Evolutionary conservation across 352 stramenopile genomes (phyloP), one percentile per base, ranked within the genome.

Genomic region (Blastocystis sp.): DNA sequence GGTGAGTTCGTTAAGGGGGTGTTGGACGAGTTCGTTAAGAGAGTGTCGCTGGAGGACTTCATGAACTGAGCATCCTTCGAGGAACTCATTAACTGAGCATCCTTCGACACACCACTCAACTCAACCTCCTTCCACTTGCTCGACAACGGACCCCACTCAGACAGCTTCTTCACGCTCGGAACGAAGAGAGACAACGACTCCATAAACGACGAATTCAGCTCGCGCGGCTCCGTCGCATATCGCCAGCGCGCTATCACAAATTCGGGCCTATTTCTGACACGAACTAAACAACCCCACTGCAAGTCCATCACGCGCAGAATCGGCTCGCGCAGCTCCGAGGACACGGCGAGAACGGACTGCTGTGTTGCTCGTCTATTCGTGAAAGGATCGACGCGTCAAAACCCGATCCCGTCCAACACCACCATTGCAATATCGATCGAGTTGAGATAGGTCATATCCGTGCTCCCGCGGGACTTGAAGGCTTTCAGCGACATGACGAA

Each of bases 401-500:
- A 55, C 45, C 45, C 45, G 45, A 55, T 6, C 16, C 39, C 41
- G 45, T 62, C 60, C 19, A 62, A 26, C 1, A 85, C 66, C 9
- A 69, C 29, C 35, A 85, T 26, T 2, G 45, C 26, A 10, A 85
- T 26, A 13, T 63, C 55, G 12, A 85, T 39, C 19, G 65, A n/a
- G 10, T 26, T 39, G 45, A 85, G 9, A 29, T 85, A 85, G 26
- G 26, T 67, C 45, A 69, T 85, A 35, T 85, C 74, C 2, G 33
- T 21, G 24, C n/a, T 67, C 21, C 31, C 31, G 39, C 55, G 51
- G 4, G 29, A 12, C 1, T 55, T 50, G 1, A 69, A 59, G 21
- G 50, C 74, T 12, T 31, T 21, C 10, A 67, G 33, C n/a, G 51
- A 55, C 41, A 85, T 66, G 12, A 85, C 60, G 1, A 85, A 55